phyloP scores from a whole-genome alignment of 2,329 filamentous ascomycete genomes.

The Chaetomium sp. region DNA sequence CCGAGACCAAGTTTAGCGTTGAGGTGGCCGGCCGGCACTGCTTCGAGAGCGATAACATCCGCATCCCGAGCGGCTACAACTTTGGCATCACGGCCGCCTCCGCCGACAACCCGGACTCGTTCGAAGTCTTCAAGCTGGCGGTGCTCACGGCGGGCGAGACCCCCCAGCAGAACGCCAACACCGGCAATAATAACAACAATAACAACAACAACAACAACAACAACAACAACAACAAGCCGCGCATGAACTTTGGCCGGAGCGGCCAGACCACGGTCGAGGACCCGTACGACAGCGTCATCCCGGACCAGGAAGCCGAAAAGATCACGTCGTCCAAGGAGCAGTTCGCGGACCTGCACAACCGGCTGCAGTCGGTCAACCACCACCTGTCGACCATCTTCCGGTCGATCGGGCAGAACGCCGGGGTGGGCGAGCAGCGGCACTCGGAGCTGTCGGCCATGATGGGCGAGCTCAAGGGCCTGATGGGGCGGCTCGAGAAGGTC shows the following conservation, averaged over 20 bases:
- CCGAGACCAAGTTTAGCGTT: conserved; percentile 68
- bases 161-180: conserved; percentile 34
- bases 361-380: conserved; percentile 73
- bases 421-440: conserved; percentile 58
- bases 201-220: conserved; percentile 35
- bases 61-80: conserved; percentile 76
- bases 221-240: conserved; percentile 36
- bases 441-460: conserved; percentile 55
- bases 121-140: conserved; percentile 87
- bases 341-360: conserved; percentile 82
- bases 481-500: conserved; percentile 42
- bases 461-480: conserved; percentile 49
- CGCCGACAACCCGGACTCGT: conserved; percentile 89
- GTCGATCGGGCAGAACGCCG: conserved; percentile 54
- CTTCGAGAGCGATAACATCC: conserved; percentile 80
- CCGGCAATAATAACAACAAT: conserved; percentile 26
- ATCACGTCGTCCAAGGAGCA: conserved; percentile 60
- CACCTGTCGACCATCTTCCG: conserved; percentile 66
- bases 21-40: conserved; percentile 78
- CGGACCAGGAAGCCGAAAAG: conserved; percentile 51
- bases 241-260: conserved; percentile 31
- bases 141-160: conserved; percentile 56
- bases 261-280: conserved; percentile 37
- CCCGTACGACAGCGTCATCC: conserved; percentile 46
- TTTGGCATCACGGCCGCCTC: conserved; percentile 88